These are phyloP conservation scores for Globisporangium middletonii DNA, from an alignment of 352 stramenopile species.

Conservation along the genomic window DNA sequence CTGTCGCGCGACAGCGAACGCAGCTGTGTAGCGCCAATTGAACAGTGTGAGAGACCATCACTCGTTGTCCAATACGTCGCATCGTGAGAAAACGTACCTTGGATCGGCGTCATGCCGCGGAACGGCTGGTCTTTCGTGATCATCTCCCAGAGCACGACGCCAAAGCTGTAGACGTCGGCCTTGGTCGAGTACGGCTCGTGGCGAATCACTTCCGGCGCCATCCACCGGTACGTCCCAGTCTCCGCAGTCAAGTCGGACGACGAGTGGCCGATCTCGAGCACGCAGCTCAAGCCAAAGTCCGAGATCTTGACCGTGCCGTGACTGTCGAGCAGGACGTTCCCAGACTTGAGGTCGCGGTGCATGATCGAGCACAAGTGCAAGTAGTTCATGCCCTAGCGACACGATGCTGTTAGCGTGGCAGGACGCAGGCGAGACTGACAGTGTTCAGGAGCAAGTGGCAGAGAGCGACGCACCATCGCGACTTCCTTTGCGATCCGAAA, in stretches of 20 bases:
- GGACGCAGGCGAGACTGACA: not conserved
- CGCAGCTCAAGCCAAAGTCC: conserved; percentile 84
- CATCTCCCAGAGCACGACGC: conserved; percentile 84
- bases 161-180: conserved; percentile 94
- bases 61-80: too few relatives aligned
- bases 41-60: not conserved
- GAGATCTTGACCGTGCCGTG: conserved; percentile 85
- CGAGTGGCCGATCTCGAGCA: conserved; percentile 64
- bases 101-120: conserved; percentile 74
- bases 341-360: conserved; percentile 95
- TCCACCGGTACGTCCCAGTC: conserved; percentile 91
- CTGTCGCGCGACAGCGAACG: conserved; percentile 80
- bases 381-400: conserved; percentile 88
- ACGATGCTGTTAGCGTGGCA: not conserved
- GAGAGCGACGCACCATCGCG: conserved; percentile 46
- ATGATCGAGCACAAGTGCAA: conserved; percentile 92
- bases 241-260: conserved; percentile 80
- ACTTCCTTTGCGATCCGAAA: conserved; percentile 74
- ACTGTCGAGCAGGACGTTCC: conserved; percentile 88
- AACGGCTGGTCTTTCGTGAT: conserved; percentile 83
- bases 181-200: conserved; percentile 93
- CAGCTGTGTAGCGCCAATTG: conserved; percentile 27
- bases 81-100: conserved; percentile 36
- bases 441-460: not conserved
- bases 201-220: conserved; percentile 93